phyloP scores from a whole-genome alignment of 805 yeast species.

The Pichia ethanolica region DNA sequence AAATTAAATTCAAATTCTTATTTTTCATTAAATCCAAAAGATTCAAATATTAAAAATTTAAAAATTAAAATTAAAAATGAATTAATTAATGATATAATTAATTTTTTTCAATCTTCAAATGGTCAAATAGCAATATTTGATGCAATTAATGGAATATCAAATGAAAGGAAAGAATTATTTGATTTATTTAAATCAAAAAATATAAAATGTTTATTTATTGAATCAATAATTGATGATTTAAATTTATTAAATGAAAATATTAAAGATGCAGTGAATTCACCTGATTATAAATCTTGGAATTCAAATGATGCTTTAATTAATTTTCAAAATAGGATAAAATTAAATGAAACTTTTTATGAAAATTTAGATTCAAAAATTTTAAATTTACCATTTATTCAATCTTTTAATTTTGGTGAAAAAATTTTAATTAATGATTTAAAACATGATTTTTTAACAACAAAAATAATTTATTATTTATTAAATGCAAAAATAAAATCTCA shows the following conservation, averaged over 20 bases:
- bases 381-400: slow-evolving; percentile 67
- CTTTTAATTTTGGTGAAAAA: slow-evolving; percentile 84
- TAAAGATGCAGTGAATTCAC: slow-evolving; percentile 76
- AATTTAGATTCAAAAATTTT: slow-evolving; percentile 46
- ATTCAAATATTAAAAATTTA: slow-evolving; percentile 39
- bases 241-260: slow-evolving; percentile 66
- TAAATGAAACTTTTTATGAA: slow-evolving; percentile 64
- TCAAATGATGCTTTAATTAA: slow-evolving; percentile 67
- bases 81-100: slow-evolving; percentile 61
- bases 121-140: slow-evolving; percentile 97
- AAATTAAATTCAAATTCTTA: slow-evolving; percentile 61
- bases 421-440: slow-evolving; percentile 73
- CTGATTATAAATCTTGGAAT: slow-evolving; percentile 78
- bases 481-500: slow-evolving; percentile 84
- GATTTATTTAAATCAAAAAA: slow-evolving; percentile 46
- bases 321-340: slow-evolving; percentile 63
- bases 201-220: slow-evolving; percentile 81
- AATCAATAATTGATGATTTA: slow-evolving; percentile 73
- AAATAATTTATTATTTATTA: slow-evolving; percentile 88
- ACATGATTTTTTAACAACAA: slow-evolving; percentile 82
- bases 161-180: slow-evolving; percentile 55
- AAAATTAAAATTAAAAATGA: slow-evolving; percentile 53
- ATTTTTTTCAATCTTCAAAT: slow-evolving; percentile 62
- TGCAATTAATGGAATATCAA: slow-evolving; percentile 80
- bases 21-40: slow-evolving; percentile 48